These are phyloP conservation scores for Strobilomyces echinocephalus DNA, from an alignment of 768 basidiomycete species.

Conservation along the genomic window DNA sequence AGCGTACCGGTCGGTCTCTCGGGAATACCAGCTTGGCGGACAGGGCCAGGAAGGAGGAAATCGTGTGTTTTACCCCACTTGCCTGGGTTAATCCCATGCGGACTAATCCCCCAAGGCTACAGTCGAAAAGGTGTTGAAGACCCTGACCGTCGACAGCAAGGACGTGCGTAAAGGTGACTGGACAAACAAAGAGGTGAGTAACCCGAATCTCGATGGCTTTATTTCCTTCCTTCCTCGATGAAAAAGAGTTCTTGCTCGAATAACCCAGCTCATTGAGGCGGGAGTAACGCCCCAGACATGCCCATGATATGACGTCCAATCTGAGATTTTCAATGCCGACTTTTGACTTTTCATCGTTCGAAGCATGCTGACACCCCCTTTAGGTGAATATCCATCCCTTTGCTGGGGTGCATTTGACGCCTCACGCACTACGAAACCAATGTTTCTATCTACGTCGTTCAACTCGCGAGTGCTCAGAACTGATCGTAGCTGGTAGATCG, in stretches of 20 bases:
- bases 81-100: constrained; percentile 4
- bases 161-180: constrained; percentile 93
- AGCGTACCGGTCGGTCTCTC: constrained; percentile 67
- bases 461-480: constrained; percentile 1
- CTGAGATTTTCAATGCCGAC: constrained; percentile 32
- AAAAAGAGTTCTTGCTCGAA: constrained; percentile 81
- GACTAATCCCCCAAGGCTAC: constrained; percentile 50
- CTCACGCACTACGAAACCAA: constrained; percentile 34
- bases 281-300: constrained; percentile 81
- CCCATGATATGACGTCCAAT: constrained; percentile 58
- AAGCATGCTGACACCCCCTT: constrained; percentile 5
- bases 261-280: constrained; percentile 96
- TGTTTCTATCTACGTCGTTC: not conserved
- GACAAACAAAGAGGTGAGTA: constrained; percentile 91
- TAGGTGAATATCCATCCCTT: constrained; percentile 35
- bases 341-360: not conserved
- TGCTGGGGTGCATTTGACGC: constrained; percentile 83
- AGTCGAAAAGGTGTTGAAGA: constrained; percentile 80
- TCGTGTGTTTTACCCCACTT: constrained; percentile 45
- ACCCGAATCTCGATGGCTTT: not conserved
- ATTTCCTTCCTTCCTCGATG: constrained; percentile 37
- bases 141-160: constrained; percentile 73
- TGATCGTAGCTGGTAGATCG: constrained; percentile 52
- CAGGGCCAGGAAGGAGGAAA: constrained; percentile 95
- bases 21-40: constrained; percentile 80